Evolutionary conservation across 1,139 yeast genomes (phyloP).

Genomic region (Yamadazyma kanchanaburiensis): DNA sequence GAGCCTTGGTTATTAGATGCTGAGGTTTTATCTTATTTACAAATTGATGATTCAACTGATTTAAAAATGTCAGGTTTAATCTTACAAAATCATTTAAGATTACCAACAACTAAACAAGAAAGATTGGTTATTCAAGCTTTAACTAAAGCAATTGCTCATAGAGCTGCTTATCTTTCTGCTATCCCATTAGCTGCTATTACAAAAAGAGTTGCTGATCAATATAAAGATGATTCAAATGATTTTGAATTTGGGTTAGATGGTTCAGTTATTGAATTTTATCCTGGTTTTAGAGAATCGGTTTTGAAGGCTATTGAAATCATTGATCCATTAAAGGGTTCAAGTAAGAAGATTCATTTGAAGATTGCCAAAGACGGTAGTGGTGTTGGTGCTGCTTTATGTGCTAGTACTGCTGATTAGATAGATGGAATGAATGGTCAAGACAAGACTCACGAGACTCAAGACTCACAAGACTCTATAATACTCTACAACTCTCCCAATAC

Average conservation of each 20-base stretch:
- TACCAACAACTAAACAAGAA: slow-evolving; percentile 66
- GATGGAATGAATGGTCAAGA: no score
- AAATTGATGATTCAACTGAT: slow-evolving; percentile 74
- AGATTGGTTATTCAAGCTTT: slow-evolving; percentile 66
- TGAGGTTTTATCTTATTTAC: slow-evolving; percentile 79
- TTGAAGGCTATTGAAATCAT: slow-evolving; percentile 71
- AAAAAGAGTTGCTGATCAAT: slow-evolving; percentile 35
- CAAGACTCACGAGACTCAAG: no score
- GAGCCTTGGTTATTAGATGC: slow-evolving; percentile 78
- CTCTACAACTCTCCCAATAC: no score
- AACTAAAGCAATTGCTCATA: slow-evolving; percentile 72
- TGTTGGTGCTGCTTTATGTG: slow-evolving; percentile 95
- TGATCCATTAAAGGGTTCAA: slow-evolving; percentile 67
- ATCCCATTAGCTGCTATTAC: slow-evolving; percentile 82
- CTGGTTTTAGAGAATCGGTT: slow-evolving; percentile 75
- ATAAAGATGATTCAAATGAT: slow-evolving; percentile 54
- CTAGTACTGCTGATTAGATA: slow-evolving; percentile 29
- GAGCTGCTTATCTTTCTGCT: slow-evolving; percentile 86
- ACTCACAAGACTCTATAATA: no score
- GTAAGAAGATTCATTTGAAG: slow-evolving; percentile 65
- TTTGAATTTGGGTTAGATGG: slow-evolving; percentile 96
- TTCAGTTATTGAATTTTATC: slow-evolving; percentile 86
- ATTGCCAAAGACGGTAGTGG: slow-evolving; percentile 95
- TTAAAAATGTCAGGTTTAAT: slow-evolving; percentile 64
- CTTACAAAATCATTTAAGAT: slow-evolving; percentile 59